Conservation (phyloP, 495 filamentous ascomycete genomes). For the Margaritispora aquatica region DNA sequence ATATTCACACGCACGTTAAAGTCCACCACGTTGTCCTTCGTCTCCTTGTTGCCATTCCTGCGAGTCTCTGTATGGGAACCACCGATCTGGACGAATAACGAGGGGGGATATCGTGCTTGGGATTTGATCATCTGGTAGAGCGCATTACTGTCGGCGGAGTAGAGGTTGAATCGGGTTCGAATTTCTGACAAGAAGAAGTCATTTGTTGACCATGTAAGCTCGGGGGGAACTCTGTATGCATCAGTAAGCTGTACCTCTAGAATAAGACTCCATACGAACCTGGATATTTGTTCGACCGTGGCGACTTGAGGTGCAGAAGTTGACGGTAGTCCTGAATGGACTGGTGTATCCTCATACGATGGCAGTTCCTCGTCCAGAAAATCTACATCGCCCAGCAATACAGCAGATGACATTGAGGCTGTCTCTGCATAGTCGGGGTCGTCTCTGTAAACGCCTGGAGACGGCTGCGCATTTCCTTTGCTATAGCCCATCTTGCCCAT, state of each 20-base stretch:
- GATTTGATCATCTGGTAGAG: slow-evolving; percentile 37
- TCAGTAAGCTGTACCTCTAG: too few relatives aligned
- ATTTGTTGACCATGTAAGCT: slow-evolving; percentile 16
- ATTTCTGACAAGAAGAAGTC: slow-evolving; percentile 7
- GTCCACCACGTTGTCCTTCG: slow-evolving; percentile 37
- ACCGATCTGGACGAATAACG: slow-evolving; percentile 37
- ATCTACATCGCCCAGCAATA: slow-evolving; percentile 22
- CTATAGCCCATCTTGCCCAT: background rate
- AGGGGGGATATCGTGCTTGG: slow-evolving; percentile 37
- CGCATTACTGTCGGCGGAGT: slow-evolving; percentile 26
- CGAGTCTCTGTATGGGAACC: slow-evolving; percentile 44
- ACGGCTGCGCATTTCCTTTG: background rate
- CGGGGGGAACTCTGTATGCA: slow-evolving; percentile 6
- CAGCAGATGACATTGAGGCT: slow-evolving; percentile 21
- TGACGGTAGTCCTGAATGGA: background rate
- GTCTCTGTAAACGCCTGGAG: slow-evolving; percentile 14
- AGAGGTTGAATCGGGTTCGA: slow-evolving; percentile 16
- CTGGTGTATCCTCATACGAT: slow-evolving; percentile 15
- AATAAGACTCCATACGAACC: too few relatives aligned
- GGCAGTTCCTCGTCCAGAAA: slow-evolving; percentile 24
- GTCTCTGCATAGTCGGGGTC: slow-evolving; percentile 21
- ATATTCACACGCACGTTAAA: slow-evolving; percentile 47
- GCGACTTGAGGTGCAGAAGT: background rate
- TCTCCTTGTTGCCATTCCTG: slow-evolving; percentile 37
- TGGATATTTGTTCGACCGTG: background rate